Percentiles rank a stretch among this genome's conserved stretches.
These are phyloP conservation scores for Gamsiella multidivaricata DNA, from an alignment of 192 early-diverging fungal genomes.

Conservation along the genomic window DNA sequence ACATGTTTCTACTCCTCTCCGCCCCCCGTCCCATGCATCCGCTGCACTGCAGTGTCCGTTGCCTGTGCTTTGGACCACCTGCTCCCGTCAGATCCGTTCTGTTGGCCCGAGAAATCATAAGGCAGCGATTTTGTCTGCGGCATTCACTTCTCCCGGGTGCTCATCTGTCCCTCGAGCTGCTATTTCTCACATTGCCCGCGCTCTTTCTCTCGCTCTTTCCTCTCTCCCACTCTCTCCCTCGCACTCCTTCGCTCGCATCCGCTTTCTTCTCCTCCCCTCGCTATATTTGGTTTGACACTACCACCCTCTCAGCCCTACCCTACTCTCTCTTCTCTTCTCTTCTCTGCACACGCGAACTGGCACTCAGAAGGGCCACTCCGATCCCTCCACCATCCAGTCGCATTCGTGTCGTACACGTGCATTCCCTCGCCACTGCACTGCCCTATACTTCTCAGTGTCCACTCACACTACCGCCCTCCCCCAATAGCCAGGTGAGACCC, in stretches of 20 bases:
- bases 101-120: too few relatives aligned
- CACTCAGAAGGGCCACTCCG: not conserved
- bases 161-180: not conserved
- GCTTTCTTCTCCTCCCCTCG: not conserved
- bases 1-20: too few relatives aligned
- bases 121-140: too few relatives aligned
- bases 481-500: too few relatives aligned
- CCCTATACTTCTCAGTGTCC: not conserved
- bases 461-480: too few relatives aligned
- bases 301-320: not conserved
- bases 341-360: not conserved
- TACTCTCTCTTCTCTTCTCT: conserved; percentile 4
- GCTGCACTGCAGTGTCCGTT: not conserved
- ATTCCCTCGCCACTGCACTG: not conserved
- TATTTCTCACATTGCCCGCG: too few relatives aligned
- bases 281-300: conserved; percentile 4
- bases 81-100: conserved; percentile 13
- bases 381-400: too few relatives aligned
- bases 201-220: not conserved
- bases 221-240: not conserved
- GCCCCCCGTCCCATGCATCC: not conserved
- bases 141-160: not conserved
- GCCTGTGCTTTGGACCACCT: conserved; percentile 22
- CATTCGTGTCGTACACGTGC: not conserved
- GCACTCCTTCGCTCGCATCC: not conserved